Percentiles rank a stretch among this genome's conserved stretches.
phyloP scores from a whole-genome alignment of 2,329 filamentous ascomycete genomes.

The Lachnellula subtilissima region DNA sequence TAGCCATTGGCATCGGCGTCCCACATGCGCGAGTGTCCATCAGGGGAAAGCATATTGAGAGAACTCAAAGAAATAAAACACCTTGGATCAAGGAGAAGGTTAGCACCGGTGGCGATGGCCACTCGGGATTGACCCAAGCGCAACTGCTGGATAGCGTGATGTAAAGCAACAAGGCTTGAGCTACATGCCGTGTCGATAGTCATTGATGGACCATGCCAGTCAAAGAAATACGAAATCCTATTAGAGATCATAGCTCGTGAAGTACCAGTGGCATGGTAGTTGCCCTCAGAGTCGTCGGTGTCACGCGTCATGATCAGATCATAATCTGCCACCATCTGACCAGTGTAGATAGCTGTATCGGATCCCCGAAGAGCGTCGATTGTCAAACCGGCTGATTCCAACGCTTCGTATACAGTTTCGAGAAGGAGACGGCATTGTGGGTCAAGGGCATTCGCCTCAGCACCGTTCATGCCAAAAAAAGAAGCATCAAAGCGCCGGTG shows the following conservation, averaged over 20 bases:
- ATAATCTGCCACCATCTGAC: slow-evolving; percentile 31
- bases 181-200: slow-evolving; percentile 38
- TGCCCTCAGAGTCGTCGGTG: no score
- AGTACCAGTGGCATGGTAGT: slow-evolving; percentile 31
- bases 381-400: slow-evolving; percentile 18
- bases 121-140: not conserved
- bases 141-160: slow-evolving; percentile 20
- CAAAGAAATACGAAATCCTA: slow-evolving; percentile 38
- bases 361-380: slow-evolving; percentile 14
- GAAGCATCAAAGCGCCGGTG: slow-evolving; percentile 34
- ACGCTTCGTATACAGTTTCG: slow-evolving; percentile 22
- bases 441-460: slow-evolving; percentile 24
- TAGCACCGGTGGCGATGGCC: slow-evolving; percentile 10
- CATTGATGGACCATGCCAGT: slow-evolving; percentile 33
- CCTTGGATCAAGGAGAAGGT: slow-evolving; percentile 22
- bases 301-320: no score
- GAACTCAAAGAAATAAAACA: slow-evolving; percentile 35
- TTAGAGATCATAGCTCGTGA: slow-evolving; percentile 33
- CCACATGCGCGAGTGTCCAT: slow-evolving; percentile 35
- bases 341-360: slow-evolving; percentile 29
- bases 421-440: slow-evolving; percentile 2
- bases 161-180: slow-evolving; percentile 31
- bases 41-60: slow-evolving; percentile 32
- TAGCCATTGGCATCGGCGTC: slow-evolving; percentile 11
- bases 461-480: slow-evolving; percentile 22